These are phyloP conservation scores for Coniochaeta ligniaria DNA, from an alignment of 2,329 filamentous ascomycete species.

Conservation along the genomic window DNA sequence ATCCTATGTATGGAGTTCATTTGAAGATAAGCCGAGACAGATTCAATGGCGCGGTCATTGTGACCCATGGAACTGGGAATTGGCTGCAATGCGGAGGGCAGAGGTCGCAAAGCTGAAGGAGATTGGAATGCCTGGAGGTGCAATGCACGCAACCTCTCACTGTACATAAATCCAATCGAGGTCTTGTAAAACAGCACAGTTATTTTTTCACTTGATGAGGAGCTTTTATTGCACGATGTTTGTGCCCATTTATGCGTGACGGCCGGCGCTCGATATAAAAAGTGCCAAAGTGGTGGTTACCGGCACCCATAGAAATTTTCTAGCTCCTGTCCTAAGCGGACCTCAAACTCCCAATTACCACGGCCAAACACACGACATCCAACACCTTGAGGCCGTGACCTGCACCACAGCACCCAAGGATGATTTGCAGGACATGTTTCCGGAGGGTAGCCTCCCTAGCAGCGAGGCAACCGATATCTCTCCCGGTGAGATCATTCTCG, in stretches of 20 bases:
- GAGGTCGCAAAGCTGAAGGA: background rate
- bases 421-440: constrained; percentile 42
- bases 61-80: background rate
- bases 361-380: constrained; percentile 1
- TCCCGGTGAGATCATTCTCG: constrained; percentile 29
- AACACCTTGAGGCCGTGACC: constrained; percentile 7
- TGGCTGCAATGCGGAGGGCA: background rate
- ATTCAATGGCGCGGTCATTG: background rate
- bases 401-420: constrained; percentile 20
- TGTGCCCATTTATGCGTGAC: background rate
- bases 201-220: background rate
- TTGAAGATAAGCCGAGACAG: background rate
- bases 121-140: background rate
- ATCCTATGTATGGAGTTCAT: background rate
- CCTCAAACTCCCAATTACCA: background rate
- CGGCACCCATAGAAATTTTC: constrained; percentile 18
- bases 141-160: background rate
- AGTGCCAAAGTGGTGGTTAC: constrained; percentile 11
- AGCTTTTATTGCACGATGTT: background rate
- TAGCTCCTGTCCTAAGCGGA: constrained; percentile 8
- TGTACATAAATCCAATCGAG: constrained; percentile 1
- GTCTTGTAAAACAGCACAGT: background rate
- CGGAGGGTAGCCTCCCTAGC: constrained; percentile 31
- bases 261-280: constrained; percentile 7
- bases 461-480: constrained; percentile 4